Percentiles rank a stretch among this genome's conserved stretches.
Evolutionary conservation across 352 stramenopile genomes (phyloP).

Genomic region (Globisporangium cederbergense): DNA sequence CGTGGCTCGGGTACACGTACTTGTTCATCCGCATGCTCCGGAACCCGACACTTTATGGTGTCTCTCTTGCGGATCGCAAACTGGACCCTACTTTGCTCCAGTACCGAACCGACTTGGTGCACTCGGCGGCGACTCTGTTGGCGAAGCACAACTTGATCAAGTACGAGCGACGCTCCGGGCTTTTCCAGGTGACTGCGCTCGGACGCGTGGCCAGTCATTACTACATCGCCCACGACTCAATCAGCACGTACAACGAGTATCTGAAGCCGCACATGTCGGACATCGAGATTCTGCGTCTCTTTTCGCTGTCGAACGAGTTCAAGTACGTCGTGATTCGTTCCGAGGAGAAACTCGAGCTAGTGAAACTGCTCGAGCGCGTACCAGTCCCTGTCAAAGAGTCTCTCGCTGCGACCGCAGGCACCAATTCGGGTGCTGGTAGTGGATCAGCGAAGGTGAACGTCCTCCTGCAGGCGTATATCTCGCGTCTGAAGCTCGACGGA

Average conservation of each 20-base stretch:
- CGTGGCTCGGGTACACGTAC: conserved; percentile 99
- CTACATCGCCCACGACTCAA: conserved; percentile 98
- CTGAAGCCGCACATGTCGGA: conserved; percentile 99
- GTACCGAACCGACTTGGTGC: conserved; percentile 94
- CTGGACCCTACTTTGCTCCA: conserved; percentile 94
- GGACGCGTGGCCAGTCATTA: conserved; percentile 98
- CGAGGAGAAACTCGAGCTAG: conserved; percentile 98
- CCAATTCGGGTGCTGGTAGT: conserved; percentile 38
- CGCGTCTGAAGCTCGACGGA: conserved; percentile 94
- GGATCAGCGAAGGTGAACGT: conserved; percentile 98
- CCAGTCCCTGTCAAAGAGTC: conserved; percentile 99
- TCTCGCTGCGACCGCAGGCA: conserved; percentile 44
- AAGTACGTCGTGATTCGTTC: conserved; percentile 97
- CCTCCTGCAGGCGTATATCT: conserved; percentile 99
- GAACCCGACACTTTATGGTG: conserved; percentile 96
- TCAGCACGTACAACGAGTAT: conserved; percentile 98
- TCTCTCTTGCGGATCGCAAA: conserved; percentile 84
- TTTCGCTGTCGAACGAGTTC: conserved; percentile 99
- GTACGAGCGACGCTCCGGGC: conserved; percentile 95
- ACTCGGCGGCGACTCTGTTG: conserved; percentile 95
- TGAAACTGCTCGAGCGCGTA: conserved; percentile 96
- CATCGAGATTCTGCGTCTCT: conserved; percentile 99
- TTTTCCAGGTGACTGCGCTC: conserved; percentile 96
- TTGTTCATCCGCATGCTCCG: conserved; percentile 99
- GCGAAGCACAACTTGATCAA: conserved; percentile 97